phyloP scores from a whole-genome alignment of 2,329 filamentous ascomycete genomes.

The Epichloe gansuensis region DNA sequence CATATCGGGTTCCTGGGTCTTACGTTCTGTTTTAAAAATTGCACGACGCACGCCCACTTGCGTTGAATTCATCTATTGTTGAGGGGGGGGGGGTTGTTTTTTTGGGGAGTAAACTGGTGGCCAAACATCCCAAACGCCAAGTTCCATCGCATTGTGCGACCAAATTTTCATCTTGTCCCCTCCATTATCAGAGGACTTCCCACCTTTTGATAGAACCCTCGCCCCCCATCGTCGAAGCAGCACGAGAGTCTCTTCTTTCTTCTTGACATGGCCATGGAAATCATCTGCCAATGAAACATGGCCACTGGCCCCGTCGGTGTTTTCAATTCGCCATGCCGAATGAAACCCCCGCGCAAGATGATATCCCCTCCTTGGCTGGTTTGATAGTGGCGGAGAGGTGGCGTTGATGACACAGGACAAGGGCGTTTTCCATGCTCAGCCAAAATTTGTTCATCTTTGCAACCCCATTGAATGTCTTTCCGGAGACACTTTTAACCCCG shows the following conservation, averaged over 20 bases:
- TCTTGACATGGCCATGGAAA: too few species aligned
- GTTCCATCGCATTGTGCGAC: slow-evolving; percentile 14
- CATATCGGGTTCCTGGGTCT: too few species aligned
- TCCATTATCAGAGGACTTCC: slow-evolving; percentile 1
- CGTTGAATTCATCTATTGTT: not conserved
- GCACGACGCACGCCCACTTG: not conserved
- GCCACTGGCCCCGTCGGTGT: not conserved
- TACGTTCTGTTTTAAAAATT: too few species aligned
- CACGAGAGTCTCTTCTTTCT: not conserved
- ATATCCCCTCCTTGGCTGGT: not conserved
- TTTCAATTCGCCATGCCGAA: not conserved
- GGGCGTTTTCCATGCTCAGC: not conserved
- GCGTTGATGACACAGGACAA: not conserved
- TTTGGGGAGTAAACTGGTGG: slow-evolving; percentile 11
- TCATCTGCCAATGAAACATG: not conserved
- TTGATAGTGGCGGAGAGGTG: not conserved
- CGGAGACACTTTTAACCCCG: not conserved
- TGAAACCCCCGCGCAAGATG: not conserved
- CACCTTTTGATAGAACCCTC: slow-evolving; percentile 6
- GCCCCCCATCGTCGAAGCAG: not conserved
- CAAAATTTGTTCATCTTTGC: not conserved
- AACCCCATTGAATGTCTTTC: not conserved
- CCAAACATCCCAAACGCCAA: slow-evolving; percentile 24
- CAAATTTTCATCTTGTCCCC: not conserved
- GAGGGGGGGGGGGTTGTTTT: too few species aligned